Evolutionary conservation across 257 asterid species (phyloP), one percentile per base, ranked within the genome.

Genomic region (Orobanche coerulescens): DNA sequence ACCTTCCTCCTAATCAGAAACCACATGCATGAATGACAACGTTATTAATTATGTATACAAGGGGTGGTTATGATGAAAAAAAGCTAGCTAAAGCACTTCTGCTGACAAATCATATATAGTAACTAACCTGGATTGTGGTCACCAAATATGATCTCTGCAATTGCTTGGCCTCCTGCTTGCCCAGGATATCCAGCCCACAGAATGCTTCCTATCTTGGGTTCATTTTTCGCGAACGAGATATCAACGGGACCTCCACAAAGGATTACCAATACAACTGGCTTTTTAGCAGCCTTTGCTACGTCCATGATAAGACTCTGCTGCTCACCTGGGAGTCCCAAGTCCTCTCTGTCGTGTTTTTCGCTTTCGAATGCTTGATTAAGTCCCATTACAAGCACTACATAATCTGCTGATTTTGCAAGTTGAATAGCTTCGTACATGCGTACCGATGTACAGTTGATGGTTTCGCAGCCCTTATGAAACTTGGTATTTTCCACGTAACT

Each of bases 181-280:
- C 95, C 95, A 2, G 94, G 95, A 75, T 85, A 88, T 25, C 96
- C 95, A 23, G 82, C 91, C 95, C 95, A 88, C 67, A 88, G 37
- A 47, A 83, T 85, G 65, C 88, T 61, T 37, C 95, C 88, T 0
- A 88, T 75, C 24, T 80, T 83, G 0, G 73, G 73, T 23, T 81
- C 71, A 0, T 74, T 39, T 64, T 81, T 88, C 0, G 96, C 90
- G 6, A 88, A 85, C 2, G 86, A 73, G 15, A 85, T 62, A 71
- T 88, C 96, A 4, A 88, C 79, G 0, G 93, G 90, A 11, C 96
- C 95, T 36, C 96, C 96, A 72, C 79, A 81, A 0, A 83, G 69
- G 50, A 85, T 33, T 7, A 85, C 93, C 44, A 85, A 34, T 25
- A 83, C 71, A 15, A 85, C 77, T 0, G 95, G 90, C 30, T 48